These are phyloP conservation scores for Sporothrix protearum DNA, from an alignment of 2,329 filamentous ascomycete species.

Conservation along the genomic window DNA sequence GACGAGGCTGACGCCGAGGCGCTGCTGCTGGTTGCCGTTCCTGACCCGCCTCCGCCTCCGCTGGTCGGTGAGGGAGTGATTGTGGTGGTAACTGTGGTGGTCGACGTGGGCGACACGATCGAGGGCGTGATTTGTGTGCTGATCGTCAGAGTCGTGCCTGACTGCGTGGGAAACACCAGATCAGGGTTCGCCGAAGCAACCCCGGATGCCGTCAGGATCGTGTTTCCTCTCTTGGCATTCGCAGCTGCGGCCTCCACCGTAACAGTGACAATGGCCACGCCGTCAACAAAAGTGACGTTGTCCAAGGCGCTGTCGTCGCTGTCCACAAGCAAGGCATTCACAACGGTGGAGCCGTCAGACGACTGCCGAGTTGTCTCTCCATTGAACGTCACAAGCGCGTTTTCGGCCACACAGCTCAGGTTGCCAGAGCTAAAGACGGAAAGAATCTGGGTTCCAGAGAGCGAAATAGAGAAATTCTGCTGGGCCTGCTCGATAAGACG, in stretches of 20 bases:
- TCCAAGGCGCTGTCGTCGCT: not conserved
- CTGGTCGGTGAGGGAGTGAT: constrained; percentile 7
- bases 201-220: constrained; percentile 32
- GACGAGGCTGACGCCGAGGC: constrained; percentile 33
- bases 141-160: constrained; percentile 34
- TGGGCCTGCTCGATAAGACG: constrained; percentile 64
- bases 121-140: constrained; percentile 30
- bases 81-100: constrained; percentile 33
- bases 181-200: not conserved
- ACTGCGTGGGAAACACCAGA: constrained; percentile 32
- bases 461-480: constrained; percentile 69
- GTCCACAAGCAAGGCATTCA: constrained; percentile 27
- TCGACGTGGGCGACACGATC: constrained; percentile 30
- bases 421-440: constrained; percentile 71
- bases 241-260: constrained; percentile 17
- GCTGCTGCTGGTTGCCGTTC: constrained; percentile 29
- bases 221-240: constrained; percentile 25
- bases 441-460: constrained; percentile 67
- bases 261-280: constrained; percentile 27
- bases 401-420: constrained; percentile 79
- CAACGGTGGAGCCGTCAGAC: constrained; percentile 31
- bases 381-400: constrained; percentile 82
- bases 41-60: constrained; percentile 12
- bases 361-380: constrained; percentile 46
- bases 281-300: not conserved